Percentiles rank a stretch among this genome's conserved stretches.
Evolutionary conservation across 164 flowering plant species (phyloP).

Genomic region (Dillenia turbinata): DNA sequence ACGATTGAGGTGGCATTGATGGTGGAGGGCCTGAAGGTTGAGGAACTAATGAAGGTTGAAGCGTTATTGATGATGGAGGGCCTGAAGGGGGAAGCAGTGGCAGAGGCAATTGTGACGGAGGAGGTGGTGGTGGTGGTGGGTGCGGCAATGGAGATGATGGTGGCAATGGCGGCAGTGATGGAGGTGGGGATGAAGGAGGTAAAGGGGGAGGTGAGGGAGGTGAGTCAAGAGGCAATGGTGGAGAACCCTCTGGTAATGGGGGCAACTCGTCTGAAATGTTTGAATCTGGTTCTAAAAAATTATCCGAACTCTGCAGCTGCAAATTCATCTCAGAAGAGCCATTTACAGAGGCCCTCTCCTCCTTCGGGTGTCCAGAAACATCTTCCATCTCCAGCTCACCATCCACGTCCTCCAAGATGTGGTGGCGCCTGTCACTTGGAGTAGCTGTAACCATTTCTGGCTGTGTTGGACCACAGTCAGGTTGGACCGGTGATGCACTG

Average conservation of each 20-base stretch:
- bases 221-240: conserved; percentile 61
- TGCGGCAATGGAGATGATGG: conserved; percentile 31
- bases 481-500: conserved; percentile 30
- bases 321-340: conserved; percentile 21
- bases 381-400: conserved; percentile 97
- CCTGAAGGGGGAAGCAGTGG: conserved; percentile 23
- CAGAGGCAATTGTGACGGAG: conserved; percentile 17
- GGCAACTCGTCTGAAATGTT: conserved; percentile 30
- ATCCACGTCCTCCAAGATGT: conserved; percentile 75
- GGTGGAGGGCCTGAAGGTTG: conserved; percentile 32
- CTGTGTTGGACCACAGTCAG: conserved; percentile 24
- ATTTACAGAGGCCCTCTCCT: conserved; percentile 27
- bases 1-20: conserved; percentile 22
- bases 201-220: conserved; percentile 66
- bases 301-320: conserved; percentile 22
- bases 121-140: conserved; percentile 43
- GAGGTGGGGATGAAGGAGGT: conserved; percentile 56
- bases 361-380: conserved; percentile 62
- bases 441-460: conserved; percentile 34
- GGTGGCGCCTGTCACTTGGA: conserved; percentile 66
- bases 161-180: conserved; percentile 27
- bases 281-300: conserved; percentile 22
- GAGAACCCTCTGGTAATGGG: conserved; percentile 61
- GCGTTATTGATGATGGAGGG: conserved; percentile 19
- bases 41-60: conserved; percentile 21